Percentiles rank a stretch among this genome's conserved stretches.
These are phyloP conservation scores for Paspalum vaginatum DNA, from an alignment of 176 grass and related monocot species.

Conservation along the genomic window DNA sequence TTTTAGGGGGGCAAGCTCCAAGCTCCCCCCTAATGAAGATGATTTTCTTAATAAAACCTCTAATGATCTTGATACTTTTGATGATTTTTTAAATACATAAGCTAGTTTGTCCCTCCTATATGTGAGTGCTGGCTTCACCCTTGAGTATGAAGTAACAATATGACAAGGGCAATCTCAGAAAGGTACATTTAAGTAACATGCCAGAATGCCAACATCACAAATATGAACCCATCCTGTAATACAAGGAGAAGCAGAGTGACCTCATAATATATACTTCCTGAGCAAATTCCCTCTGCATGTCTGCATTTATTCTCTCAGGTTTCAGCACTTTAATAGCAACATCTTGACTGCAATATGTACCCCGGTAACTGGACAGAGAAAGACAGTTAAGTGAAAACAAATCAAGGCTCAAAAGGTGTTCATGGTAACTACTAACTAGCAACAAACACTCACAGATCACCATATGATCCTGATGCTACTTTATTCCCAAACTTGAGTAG, in stretches of 20 bases:
- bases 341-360: slow-evolving; percentile 94
- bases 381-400: slow-evolving; percentile 21
- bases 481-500: slow-evolving; percentile 82
- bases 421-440: slow-evolving; percentile 31
- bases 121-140: too few relatives aligned
- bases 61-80: too few relatives aligned
- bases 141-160: slow-evolving; percentile 27
- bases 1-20: too few relatives aligned
- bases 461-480: slow-evolving; percentile 96
- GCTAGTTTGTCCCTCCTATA: too few relatives aligned
- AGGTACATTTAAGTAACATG: slow-evolving; percentile 3
- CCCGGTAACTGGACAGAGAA: slow-evolving; percentile 67
- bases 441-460: slow-evolving; percentile 78
- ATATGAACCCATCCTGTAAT: neutral
- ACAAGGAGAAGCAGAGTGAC: too few relatives aligned
- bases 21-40: too few relatives aligned
- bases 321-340: slow-evolving; percentile 97
- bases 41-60: too few relatives aligned
- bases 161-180: neutral
- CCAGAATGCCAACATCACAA: neutral
- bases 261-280: slow-evolving; percentile 99
- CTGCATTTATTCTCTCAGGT: slow-evolving; percentile 79
- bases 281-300: slow-evolving; percentile 97
- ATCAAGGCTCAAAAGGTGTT: slow-evolving; percentile 7
- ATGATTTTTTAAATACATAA: too few relatives aligned